A percentile compares a stretch with the other conserved stretches of the same genome.
Evolutionary conservation across 1,284 basidiomycete species (phyloP).

Genomic region (Tranzscheliella williamsii): DNA sequence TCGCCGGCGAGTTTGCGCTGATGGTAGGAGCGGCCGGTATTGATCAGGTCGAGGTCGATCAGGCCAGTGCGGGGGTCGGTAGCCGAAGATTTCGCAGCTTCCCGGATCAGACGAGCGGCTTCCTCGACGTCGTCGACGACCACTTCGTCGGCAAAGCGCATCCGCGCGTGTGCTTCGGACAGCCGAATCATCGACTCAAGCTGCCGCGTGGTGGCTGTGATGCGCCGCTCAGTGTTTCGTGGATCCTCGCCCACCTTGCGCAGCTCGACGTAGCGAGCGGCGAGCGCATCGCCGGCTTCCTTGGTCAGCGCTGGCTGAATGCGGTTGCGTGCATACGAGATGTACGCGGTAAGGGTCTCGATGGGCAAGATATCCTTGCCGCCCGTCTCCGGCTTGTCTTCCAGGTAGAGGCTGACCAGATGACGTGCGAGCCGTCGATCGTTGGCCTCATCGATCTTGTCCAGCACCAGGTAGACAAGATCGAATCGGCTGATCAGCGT

Average conservation of each 20-base stretch:
- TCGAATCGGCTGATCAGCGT: conserved; percentile 98
- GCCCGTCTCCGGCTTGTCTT: conserved; percentile 76
- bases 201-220: conserved; percentile 96
- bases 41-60: conserved; percentile 93
- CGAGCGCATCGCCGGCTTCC: conserved; percentile 80
- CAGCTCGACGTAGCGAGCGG: conserved; percentile 87
- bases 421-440: conserved; percentile 91
- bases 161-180: conserved; percentile 91
- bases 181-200: conserved; percentile 98
- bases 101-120: conserved; percentile 87
- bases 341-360: conserved; percentile 87
- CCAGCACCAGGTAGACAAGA: conserved; percentile 93
- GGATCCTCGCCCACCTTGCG: conserved; percentile 83
- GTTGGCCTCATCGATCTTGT: conserved; percentile 80
- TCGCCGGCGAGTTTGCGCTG: conserved; percentile 67
- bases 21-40: conserved; percentile 84
- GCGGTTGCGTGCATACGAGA: conserved; percentile 87
- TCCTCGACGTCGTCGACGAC: conserved; percentile 86
- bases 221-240: conserved; percentile 78
- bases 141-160: conserved; percentile 85
- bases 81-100: conserved; percentile 80
- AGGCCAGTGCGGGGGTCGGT: conserved; percentile 87
- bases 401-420: conserved; percentile 88
- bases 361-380: conserved; percentile 79
- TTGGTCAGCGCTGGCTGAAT: conserved; percentile 87